Conservation (phyloP, 2,329 filamentous ascomycete species). For the Epicoccum nigrum region DNA sequence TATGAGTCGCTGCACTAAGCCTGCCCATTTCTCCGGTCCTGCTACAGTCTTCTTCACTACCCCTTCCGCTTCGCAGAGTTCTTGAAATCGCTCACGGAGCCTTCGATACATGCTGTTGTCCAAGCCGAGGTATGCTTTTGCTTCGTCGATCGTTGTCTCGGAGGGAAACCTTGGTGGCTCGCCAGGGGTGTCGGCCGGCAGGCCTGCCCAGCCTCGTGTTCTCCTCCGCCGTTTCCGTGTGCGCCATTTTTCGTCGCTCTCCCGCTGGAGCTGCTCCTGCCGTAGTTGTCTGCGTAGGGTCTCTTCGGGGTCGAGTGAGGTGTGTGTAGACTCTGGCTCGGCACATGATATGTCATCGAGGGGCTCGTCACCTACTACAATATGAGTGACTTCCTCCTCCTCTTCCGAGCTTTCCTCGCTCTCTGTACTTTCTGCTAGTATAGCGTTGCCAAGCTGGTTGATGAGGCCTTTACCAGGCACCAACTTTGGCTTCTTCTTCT, state of each 20-base stretch:
- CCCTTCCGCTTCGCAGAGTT: slow-evolving; percentile 69
- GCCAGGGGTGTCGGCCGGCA: slow-evolving; percentile 70
- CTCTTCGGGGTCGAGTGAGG: slow-evolving; percentile 31
- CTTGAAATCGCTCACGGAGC: slow-evolving; percentile 70
- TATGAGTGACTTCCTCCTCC: slow-evolving; percentile 7
- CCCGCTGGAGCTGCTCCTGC: slow-evolving; percentile 56
- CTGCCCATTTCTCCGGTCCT: slow-evolving; percentile 75
- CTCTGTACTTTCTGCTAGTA: slow-evolving; percentile 31
- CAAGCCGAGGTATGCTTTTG: slow-evolving; percentile 71
- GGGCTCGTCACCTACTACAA: slow-evolving; percentile 1
- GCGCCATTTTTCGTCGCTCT: slow-evolving; percentile 67
- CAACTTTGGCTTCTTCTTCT: slow-evolving; percentile 21
- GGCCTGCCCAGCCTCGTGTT: slow-evolving; percentile 69
- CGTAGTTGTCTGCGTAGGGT: slow-evolving; percentile 36
- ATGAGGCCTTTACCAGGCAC: slow-evolving; percentile 28
- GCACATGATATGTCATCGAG: slow-evolving; percentile 11
- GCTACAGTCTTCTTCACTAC: slow-evolving; percentile 79
- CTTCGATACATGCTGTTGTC: slow-evolving; percentile 68
- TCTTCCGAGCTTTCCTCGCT: slow-evolving; percentile 23
- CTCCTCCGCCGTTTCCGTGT: slow-evolving; percentile 71
- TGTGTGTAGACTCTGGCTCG: slow-evolving; percentile 11
- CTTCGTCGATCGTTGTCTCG: slow-evolving; percentile 81
- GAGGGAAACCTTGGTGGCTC: slow-evolving; percentile 78
- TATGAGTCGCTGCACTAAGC: slow-evolving; percentile 70
- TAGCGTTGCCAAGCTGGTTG: slow-evolving; percentile 37